Conservation (phyloP, 2,329 filamentous ascomycete species). For the Davidsoniella neocaledoniae region DNA sequence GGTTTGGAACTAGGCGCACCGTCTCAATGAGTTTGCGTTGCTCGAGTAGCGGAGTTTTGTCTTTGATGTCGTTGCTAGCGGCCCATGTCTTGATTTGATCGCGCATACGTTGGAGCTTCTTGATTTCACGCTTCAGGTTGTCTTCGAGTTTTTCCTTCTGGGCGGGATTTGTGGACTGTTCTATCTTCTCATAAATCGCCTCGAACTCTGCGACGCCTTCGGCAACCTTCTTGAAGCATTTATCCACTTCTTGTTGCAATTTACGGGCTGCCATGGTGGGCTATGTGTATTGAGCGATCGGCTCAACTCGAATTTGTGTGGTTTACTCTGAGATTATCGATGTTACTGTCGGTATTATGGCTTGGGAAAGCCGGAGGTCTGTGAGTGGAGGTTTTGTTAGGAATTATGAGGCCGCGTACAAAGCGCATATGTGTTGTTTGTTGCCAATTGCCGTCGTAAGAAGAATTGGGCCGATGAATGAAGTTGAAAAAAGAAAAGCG, state of each 20-base stretch:
- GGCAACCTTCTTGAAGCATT: conserved; percentile 96
- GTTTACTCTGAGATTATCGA: neutral
- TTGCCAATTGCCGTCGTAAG: neutral
- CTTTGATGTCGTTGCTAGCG: conserved; percentile 96
- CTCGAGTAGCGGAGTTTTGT: conserved; percentile 89
- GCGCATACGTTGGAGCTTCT: conserved; percentile 92
- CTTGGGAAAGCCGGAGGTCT: neutral
- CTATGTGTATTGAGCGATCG: conserved; percentile 12
- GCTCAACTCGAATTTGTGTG: conserved; percentile 9
- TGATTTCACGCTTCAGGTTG: conserved; percentile 96
- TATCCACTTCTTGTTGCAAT: conserved; percentile 94
- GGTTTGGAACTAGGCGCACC: conserved; percentile 34
- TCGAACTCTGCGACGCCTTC: conserved; percentile 91
- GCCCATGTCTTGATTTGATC: conserved; percentile 99
- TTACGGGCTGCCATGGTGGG: conserved; percentile 80
- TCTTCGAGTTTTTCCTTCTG: conserved; percentile 98
- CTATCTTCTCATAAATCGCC: conserved; percentile 93
- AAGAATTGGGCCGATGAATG: neutral
- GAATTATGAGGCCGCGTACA: neutral
- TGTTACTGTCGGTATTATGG: neutral
- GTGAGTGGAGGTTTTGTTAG: neutral
- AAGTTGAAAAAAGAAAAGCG: neutral
- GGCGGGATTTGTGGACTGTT: conserved; percentile 75
- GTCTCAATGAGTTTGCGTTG: conserved; percentile 95
- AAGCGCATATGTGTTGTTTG: neutral